Conservation (phyloP, 2,329 filamentous ascomycete genomes). For the Ophiostoma sp. region DNA sequence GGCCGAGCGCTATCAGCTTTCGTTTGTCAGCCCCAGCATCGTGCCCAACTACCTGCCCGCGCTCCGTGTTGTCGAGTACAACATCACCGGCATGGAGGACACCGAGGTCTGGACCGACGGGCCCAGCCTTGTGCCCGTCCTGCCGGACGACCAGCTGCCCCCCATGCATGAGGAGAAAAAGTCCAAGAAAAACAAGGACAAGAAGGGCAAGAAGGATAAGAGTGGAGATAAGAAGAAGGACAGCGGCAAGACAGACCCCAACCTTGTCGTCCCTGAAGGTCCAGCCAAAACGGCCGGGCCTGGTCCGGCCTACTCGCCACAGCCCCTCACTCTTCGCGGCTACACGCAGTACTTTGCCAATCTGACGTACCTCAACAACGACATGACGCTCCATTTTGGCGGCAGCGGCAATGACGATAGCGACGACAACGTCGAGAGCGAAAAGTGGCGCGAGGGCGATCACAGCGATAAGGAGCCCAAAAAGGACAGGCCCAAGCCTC, state of each 20-base stretch:
- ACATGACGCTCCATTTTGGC: slow-evolving; percentile 45
- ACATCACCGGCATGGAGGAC: slow-evolving; percentile 74
- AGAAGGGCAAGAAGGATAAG: slow-evolving; percentile 24
- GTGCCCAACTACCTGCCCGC: slow-evolving; percentile 93
- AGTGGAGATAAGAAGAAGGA: slow-evolving; percentile 16
- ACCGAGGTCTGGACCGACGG: slow-evolving; percentile 48
- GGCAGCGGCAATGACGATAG: slow-evolving; percentile 33
- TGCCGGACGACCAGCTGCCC: slow-evolving; percentile 31
- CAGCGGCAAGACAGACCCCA: slow-evolving; percentile 50
- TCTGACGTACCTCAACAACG: slow-evolving; percentile 83
- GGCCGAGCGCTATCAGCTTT: slow-evolving; percentile 81
- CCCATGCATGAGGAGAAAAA: slow-evolving; percentile 34
- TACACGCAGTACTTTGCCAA: slow-evolving; percentile 95
- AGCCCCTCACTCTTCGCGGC: slow-evolving; percentile 73
- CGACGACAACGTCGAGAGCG: slow-evolving; percentile 30
- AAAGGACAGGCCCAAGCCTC: slow-evolving; percentile 56
- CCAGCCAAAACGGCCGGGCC: slow-evolving; percentile 73
- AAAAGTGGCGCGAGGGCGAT: slow-evolving; percentile 64
- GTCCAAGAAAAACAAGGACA: slow-evolving; percentile 26
- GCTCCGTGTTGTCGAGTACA: slow-evolving; percentile 90
- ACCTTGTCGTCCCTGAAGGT: slow-evolving; percentile 65
- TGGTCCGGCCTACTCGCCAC: slow-evolving; percentile 86
- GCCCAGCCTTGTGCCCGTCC: slow-evolving; percentile 26
- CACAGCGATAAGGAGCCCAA: slow-evolving; percentile 60
- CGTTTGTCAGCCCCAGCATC: slow-evolving; percentile 79